These are phyloP conservation scores for Vitis rupestris DNA, from an alignment of 164 flowering plant species.

Conservation along the genomic window DNA sequence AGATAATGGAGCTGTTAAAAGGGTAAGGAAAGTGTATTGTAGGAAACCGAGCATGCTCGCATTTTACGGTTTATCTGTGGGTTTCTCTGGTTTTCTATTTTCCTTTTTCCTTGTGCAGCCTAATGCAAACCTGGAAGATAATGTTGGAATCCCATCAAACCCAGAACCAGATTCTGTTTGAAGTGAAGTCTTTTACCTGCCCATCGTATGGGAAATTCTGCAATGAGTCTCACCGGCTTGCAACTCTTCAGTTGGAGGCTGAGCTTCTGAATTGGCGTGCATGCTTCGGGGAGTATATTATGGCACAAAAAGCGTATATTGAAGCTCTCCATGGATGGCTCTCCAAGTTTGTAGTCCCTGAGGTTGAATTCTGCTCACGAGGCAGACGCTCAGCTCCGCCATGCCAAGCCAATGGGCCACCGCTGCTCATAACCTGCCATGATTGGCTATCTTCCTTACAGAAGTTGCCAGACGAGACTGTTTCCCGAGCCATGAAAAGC, in stretches of 20 bases:
- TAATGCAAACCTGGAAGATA: constrained; percentile 62
- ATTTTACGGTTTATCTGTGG: not conserved
- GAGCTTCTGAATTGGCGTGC: constrained; percentile 85
- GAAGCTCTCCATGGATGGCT: constrained; percentile 82
- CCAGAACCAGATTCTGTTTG: constrained; percentile 70
- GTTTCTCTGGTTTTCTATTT: constrained; percentile 6
- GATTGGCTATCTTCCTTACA: constrained; percentile 64
- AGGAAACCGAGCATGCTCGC: not conserved
- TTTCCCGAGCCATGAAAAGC: constrained; percentile 59
- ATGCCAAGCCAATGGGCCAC: constrained; percentile 54
- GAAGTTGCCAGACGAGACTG: constrained; percentile 67
- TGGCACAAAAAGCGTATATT: constrained; percentile 67
- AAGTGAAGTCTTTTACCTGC: constrained; percentile 66
- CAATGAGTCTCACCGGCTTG: constrained; percentile 70
- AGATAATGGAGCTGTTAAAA: constrained; percentile 72
- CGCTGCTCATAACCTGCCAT: constrained; percentile 58
- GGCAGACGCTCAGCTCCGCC: constrained; percentile 39
- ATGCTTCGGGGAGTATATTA: constrained; percentile 55
- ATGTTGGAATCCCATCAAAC: constrained; percentile 89
- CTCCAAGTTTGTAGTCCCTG: constrained; percentile 70
- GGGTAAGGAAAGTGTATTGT: constrained; percentile 50
- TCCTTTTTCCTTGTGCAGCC: constrained; percentile 42
- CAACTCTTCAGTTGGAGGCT: constrained; percentile 79
- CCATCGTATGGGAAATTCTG: constrained; percentile 72
- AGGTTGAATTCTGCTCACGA: constrained; percentile 61